Evolutionary conservation across 1,284 basidiomycete genomes (phyloP), one percentile per base, ranked within the genome.

Genomic region (Peniophora sp.): DNA sequence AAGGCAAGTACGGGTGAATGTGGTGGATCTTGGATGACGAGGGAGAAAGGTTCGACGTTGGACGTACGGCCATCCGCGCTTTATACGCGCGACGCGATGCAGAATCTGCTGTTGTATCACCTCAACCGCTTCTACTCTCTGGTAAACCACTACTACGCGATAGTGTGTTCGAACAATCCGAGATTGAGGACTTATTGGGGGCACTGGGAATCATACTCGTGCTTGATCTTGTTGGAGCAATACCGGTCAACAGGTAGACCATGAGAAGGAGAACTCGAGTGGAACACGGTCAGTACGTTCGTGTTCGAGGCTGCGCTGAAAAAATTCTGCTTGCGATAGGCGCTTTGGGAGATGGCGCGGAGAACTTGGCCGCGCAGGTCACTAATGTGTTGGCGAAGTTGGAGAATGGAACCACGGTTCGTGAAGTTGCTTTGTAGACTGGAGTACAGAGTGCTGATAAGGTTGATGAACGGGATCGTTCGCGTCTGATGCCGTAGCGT

Each of bases 21-120:
- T 85, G 88, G 88, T 1, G 86, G 85, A 81, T 90, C 25, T 70
- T 90, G 5, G 87, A 88, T 8, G 87, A 91, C 61, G 87, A 89
- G 62, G 88, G 88, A 6, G 81, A 85, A 22, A 86, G 87, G 6
- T 89, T 78, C 59, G 77, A 83, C 58, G 80, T 89, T 52, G 88
- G 88, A 2, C 73, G 85, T 34, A 85, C 88, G 61, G 75, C 87
- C 0, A 60, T 89, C 11, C 78, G 85, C 3, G 73, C 83, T 55
- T 73, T 89, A 47, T 69, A 89, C 46, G 60, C 68, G 14, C 76
- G 78, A 49, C 69, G 75, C 27, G 85, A 87, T 58, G 62, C 65
- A 20, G 69, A 74, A 12, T 75, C 77, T 2, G 68, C 66, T 57
- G 23, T 56, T 57, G 6, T 63, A 62, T 12, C 62, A 70, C 52